phyloP scores from a whole-genome alignment of 2,329 filamentous ascomycete genomes.

The Atkinsonella texensis region DNA sequence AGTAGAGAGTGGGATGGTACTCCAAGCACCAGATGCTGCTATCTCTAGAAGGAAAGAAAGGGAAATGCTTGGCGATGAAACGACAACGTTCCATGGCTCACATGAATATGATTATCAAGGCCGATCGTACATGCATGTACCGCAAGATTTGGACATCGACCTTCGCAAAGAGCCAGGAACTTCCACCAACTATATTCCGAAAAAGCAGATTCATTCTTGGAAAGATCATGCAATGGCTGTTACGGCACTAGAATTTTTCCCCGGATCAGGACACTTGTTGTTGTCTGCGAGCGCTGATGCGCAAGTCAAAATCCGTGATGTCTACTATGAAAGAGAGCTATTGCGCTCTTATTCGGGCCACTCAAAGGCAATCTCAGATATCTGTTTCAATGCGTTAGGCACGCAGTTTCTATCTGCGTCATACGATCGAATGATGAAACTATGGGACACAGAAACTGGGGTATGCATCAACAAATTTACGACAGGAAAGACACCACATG shows the following conservation, averaged over 20 bases:
- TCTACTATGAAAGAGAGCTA: conserved; percentile 80
- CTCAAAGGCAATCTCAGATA: conserved; percentile 77
- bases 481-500: conserved; percentile 90
- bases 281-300: conserved; percentile 83
- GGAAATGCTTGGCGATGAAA: conserved; percentile 58
- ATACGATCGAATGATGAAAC: conserved; percentile 91
- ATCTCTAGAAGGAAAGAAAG: conserved; percentile 44
- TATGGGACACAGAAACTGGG: conserved; percentile 97
- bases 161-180: conserved; percentile 70
- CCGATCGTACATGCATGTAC: conserved; percentile 94
- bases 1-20: conserved; percentile 50
- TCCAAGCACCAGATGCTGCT: conserved; percentile 43
- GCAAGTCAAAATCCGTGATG: conserved; percentile 89
- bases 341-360: conserved; percentile 88
- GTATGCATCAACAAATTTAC: conserved; percentile 79
- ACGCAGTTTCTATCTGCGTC: conserved; percentile 81
- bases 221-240: conserved; percentile 74
- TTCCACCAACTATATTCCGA: conserved; percentile 82
- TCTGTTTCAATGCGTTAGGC: conserved; percentile 74
- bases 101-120: conserved; percentile 87
- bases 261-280: conserved; percentile 73
- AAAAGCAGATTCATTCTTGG: conserved; percentile 87
- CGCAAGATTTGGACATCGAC: conserved; percentile 79
- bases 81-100: conserved; percentile 73
- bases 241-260: conserved; percentile 83